Base-by-base conservation (phyloP, 179 eudicot genomes). In the Spergularia azorica region DNA sequence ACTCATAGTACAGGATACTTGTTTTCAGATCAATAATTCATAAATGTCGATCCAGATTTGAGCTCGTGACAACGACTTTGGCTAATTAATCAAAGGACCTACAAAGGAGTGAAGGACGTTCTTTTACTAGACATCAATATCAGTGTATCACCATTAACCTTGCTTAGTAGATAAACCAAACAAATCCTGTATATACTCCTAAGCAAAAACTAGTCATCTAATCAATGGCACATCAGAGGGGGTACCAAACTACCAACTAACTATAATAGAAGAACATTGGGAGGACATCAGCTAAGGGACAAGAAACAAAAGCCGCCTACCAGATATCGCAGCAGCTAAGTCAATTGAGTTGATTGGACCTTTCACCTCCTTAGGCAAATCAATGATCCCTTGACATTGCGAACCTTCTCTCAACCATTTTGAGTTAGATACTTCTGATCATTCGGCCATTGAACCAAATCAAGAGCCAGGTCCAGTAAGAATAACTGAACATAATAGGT, bases 301-400 rank as follows among this genome's bases (percentile, higher is more conserved):
- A 58, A 11, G 14, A 79, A 79, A 61, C 48, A 21, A 9, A 52
- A 66, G 57, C 67, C 26, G 73, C 66, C 41, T 63, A 62, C 71
- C 59, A 36, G 13, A 70, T 18, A 76, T 63, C 26, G 54, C 70
- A 36, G 71, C 32, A 46, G 57, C 20, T 21, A 61, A 7, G 43
- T 26, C 38, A 74, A 64, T 39, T 59, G 43, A 50, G 63, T 10
- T 38, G 41, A 36, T 71, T n/a, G 39, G 50, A 46, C 50, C 32
- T 15, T 65, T 54, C 50, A 64, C 62, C 17, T 21, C n/a, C 12
- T 9, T 68, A 74, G 39, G 56, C 55, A 63, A 13, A 70, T n/a
- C 32, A 7, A 54, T 66, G 17, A 43, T 41, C 18, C 38, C 26
- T 68, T 20, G 61, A 17, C 76, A 43, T 20, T 75, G n/a, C 70